phyloP scores from a whole-genome alignment of 257 asterid genomes.

The Nyctanthes arbortristis region DNA sequence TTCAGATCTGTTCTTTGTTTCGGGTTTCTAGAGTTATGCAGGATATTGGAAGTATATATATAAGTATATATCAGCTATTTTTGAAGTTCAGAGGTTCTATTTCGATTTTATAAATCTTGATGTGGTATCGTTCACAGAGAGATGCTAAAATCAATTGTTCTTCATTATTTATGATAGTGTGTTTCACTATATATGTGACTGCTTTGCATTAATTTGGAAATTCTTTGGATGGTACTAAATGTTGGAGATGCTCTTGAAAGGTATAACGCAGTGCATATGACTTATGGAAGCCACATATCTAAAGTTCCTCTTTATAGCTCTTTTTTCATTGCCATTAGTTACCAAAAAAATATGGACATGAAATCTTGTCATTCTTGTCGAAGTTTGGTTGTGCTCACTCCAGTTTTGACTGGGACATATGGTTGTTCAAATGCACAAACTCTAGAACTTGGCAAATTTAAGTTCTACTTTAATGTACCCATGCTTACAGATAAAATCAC shows the following conservation, averaged over 20 bases:
- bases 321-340: background rate
- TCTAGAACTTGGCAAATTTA: background rate
- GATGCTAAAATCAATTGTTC: background rate
- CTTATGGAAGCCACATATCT: background rate
- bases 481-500: background rate
- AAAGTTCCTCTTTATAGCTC: background rate
- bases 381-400: background rate
- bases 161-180: background rate
- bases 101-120: background rate
- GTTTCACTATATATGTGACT: too few species aligned
- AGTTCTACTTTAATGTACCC: too few species aligned
- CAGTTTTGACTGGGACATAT: background rate
- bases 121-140: background rate
- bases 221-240: too few species aligned
- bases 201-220: too few species aligned
- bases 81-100: background rate
- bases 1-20: too few species aligned
- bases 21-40: too few species aligned
- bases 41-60: too few species aligned
- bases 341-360: background rate
- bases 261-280: background rate
- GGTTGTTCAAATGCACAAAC: background rate
- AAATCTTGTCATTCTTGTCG: background rate
- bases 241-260: too few species aligned
- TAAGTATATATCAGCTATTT: background rate